phyloP scores from a whole-genome alignment of 129 eudicot genomes.

The Flaveria robusta region DNA sequence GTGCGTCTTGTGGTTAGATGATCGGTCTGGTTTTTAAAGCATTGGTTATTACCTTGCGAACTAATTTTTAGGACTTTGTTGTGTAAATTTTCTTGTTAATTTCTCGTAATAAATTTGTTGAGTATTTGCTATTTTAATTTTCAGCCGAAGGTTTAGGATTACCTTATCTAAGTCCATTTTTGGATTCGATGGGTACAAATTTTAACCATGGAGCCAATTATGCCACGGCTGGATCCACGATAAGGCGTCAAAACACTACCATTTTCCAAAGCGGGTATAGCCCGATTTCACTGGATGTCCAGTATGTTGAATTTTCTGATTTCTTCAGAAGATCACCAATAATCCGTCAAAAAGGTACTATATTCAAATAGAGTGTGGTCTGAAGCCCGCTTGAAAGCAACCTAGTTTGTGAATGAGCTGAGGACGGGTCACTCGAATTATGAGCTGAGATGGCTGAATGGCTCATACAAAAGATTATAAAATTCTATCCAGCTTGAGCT shows the following conservation, averaged over 20 bases:
- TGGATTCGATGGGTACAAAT: constrained; percentile 67
- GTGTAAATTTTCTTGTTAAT: background rate
- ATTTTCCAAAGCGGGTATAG: constrained; percentile 55
- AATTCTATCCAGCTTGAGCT: too few species aligned
- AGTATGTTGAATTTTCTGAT: constrained; percentile 41
- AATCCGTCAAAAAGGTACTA: constrained; percentile 46
- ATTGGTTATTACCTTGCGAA: too few species aligned
- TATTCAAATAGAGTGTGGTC: background rate
- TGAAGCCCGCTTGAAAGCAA: background rate
- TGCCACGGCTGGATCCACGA: constrained; percentile 65
- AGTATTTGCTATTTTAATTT: background rate
- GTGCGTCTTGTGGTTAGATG: too few species aligned
- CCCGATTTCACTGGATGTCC: constrained; percentile 54
- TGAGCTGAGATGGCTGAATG: background rate
- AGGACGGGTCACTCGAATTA: background rate
- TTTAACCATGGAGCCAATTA: constrained; percentile 78
- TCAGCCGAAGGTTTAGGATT: constrained; percentile 66
- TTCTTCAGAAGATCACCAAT: constrained; percentile 44
- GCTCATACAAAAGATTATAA: background rate
- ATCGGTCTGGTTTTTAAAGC: too few species aligned
- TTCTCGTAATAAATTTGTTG: background rate
- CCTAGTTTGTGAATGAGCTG: background rate
- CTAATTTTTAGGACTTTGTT: too few species aligned
- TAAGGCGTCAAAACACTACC: constrained; percentile 63
- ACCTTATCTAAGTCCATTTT: constrained; percentile 61